phyloP scores from a whole-genome alignment of 208 protist genomes.

The Wallacemonas collosoma region DNA sequence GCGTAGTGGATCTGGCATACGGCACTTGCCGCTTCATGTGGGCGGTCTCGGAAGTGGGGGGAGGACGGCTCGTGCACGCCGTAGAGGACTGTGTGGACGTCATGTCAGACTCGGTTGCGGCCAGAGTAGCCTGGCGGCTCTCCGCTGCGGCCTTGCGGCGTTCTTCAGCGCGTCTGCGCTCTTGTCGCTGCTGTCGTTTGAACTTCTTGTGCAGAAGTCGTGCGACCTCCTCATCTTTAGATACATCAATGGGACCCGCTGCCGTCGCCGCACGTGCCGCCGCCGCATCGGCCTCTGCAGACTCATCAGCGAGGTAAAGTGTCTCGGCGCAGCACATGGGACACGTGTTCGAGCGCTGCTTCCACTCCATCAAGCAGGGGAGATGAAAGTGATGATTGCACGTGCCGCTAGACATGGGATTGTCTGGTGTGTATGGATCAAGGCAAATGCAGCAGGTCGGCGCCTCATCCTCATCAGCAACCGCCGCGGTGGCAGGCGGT shows the following conservation, averaged over 20 bases:
- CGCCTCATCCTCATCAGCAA: slow-evolving; percentile 37
- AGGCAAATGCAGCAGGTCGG: slow-evolving; percentile 73
- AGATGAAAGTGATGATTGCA: slow-evolving; percentile 79
- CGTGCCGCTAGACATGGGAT: slow-evolving; percentile 54
- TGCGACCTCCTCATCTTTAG: slow-evolving; percentile 33
- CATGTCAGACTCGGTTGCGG: neutral
- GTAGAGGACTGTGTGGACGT: neutral
- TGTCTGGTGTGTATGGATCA: slow-evolving; percentile 62
- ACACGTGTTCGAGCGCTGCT: slow-evolving; percentile 77
- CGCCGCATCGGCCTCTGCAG: slow-evolving; percentile 16
- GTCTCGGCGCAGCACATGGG: slow-evolving; percentile 72
- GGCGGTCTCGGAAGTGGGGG: neutral
- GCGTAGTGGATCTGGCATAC: too few species aligned
- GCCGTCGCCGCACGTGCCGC: slow-evolving; percentile 17
- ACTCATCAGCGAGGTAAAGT: slow-evolving; percentile 40
- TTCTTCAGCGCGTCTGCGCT: neutral
- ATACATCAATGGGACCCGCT: slow-evolving; percentile 18
- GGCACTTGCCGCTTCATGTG: neutral
- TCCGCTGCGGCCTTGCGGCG: slow-evolving; percentile 5
- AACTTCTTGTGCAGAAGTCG: slow-evolving; percentile 37
- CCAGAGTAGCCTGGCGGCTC: neutral
- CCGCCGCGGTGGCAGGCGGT: neutral
- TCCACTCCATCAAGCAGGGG: slow-evolving; percentile 73
- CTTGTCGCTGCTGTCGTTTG: slow-evolving; percentile 19
- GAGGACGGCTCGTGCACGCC: neutral